Evolutionary conservation across 129 eudicot species (phyloP).

Genomic region (Helianthus tuberosus): DNA sequence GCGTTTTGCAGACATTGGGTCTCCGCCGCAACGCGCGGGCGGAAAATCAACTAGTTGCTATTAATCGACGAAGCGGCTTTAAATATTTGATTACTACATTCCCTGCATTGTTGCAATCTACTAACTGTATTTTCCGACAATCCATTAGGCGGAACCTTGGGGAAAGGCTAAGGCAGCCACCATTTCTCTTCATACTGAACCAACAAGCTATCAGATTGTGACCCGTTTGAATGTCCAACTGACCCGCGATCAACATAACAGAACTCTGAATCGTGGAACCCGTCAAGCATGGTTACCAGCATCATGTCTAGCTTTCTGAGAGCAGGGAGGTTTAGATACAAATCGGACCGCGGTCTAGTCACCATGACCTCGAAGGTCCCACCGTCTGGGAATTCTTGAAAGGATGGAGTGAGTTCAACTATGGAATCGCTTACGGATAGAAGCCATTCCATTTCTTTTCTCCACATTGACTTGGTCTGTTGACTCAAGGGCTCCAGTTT

Average conservation of each 20-base stretch:
- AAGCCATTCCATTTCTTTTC: slow-evolving; percentile 79
- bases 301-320: slow-evolving; percentile 69
- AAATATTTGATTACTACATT: slow-evolving; percentile 66
- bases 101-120: slow-evolving; percentile 61
- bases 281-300: slow-evolving; percentile 68
- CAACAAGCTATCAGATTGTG: slow-evolving; percentile 51
- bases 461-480: slow-evolving; percentile 66
- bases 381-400: slow-evolving; percentile 71
- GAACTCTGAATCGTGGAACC: slow-evolving; percentile 68
- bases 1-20: no score
- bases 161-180: slow-evolving; percentile 91
- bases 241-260: slow-evolving; percentile 69
- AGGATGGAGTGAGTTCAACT: slow-evolving; percentile 74
- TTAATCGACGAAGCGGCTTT: slow-evolving; percentile 79
- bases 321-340: slow-evolving; percentile 68
- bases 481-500: slow-evolving; percentile 67
- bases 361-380: slow-evolving; percentile 82
- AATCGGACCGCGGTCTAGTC: slow-evolving; percentile 63
- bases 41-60: background rate
- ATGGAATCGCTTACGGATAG: slow-evolving; percentile 71
- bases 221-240: slow-evolving; percentile 32
- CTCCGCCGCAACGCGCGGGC: no score
- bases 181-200: slow-evolving; percentile 69
- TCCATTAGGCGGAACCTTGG: slow-evolving; percentile 68
- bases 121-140: slow-evolving; percentile 50